Evolutionary conservation across 202 grass and related monocot species (phyloP).

Genomic region (Eragrostis tef): DNA sequence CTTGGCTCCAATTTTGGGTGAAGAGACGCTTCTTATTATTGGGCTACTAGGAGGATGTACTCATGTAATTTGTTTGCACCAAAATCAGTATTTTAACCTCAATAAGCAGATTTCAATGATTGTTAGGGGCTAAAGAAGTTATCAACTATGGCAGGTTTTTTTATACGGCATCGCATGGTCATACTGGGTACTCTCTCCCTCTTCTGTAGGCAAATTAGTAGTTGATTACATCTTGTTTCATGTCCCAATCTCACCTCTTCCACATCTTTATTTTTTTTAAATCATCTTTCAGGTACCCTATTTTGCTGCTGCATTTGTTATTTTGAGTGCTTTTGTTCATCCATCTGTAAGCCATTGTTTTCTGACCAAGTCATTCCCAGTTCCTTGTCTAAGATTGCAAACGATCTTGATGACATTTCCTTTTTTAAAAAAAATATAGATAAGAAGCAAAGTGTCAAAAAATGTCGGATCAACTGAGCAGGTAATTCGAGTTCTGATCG

Average conservation of each 20-base stretch:
- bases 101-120: neutral
- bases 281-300: constrained; percentile 75
- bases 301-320: constrained; percentile 63
- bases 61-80: constrained; percentile 60
- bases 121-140: constrained; percentile 42
- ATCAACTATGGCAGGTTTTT: constrained; percentile 68
- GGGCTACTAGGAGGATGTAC: constrained; percentile 73
- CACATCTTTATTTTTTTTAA: neutral
- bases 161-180: constrained; percentile 91
- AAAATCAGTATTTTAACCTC: neutral
- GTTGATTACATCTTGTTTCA: neutral
- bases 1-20: constrained; percentile 65
- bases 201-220: constrained; percentile 19
- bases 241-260: neutral
- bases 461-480: constrained; percentile 77
- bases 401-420: constrained; percentile 15
- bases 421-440: constrained; percentile 64
- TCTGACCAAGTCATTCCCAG: neutral
- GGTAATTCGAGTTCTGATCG: constrained; percentile 48
- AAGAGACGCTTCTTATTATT: constrained; percentile 78
- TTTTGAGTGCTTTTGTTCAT: constrained; percentile 77
- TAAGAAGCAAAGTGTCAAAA: constrained; percentile 80
- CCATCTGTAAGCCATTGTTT: constrained; percentile 66
- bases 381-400: neutral
- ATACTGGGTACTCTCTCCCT: constrained; percentile 73